Evolutionary conservation across 2,329 filamentous ascomycete species (phyloP).

Genomic region (Fusarium pilosicola): DNA sequence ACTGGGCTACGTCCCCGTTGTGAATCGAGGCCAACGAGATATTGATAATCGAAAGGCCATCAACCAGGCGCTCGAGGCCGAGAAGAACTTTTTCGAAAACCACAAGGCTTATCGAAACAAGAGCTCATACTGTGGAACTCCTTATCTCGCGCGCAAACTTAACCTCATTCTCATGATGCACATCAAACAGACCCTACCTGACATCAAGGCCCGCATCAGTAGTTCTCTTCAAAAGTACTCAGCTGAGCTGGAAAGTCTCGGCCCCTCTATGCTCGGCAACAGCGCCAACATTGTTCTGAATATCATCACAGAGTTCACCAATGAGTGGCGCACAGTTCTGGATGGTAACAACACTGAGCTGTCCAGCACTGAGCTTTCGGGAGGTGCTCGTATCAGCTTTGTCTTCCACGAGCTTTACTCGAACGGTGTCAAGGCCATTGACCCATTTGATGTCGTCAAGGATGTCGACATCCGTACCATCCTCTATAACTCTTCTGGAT

Average conservation of each 20-base stretch:
- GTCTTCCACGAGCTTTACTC: slow-evolving; percentile 99
- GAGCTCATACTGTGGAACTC: slow-evolving; percentile 97
- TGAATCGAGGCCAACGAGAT: slow-evolving; percentile 96
- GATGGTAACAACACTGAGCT: slow-evolving; percentile 98
- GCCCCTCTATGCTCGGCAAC: slow-evolving; percentile 95
- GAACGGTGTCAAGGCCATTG: slow-evolving; percentile 96
- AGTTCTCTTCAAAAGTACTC: slow-evolving; percentile 93
- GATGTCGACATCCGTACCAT: slow-evolving; percentile 97
- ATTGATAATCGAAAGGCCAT: slow-evolving; percentile 99
- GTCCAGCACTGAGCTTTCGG: slow-evolving; percentile 92
- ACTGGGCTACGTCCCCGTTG: slow-evolving; percentile 94
- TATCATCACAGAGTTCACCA: slow-evolving; percentile 98
- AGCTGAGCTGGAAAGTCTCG: slow-evolving; percentile 81
- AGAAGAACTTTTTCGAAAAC: slow-evolving; percentile 97
- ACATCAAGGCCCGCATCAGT: slow-evolving; percentile 97
- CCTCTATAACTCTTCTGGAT: slow-evolving; percentile 98
- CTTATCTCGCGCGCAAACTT: slow-evolving; percentile 94
- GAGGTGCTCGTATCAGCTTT: slow-evolving; percentile 97
- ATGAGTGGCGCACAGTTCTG: slow-evolving; percentile 94
- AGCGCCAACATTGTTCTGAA: slow-evolving; percentile 96
- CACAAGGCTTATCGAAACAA: slow-evolving; percentile 99
- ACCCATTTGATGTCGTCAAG: slow-evolving; percentile 97
- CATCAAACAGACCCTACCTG: slow-evolving; percentile 98
- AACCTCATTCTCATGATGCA: slow-evolving; percentile 99
- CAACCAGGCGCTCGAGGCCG: slow-evolving; percentile 86